A percentile compares a stretch with the other conserved stretches of the same genome.
Conservation (phyloP, 768 basidiomycete genomes). For the Amanita thiersii region DNA sequence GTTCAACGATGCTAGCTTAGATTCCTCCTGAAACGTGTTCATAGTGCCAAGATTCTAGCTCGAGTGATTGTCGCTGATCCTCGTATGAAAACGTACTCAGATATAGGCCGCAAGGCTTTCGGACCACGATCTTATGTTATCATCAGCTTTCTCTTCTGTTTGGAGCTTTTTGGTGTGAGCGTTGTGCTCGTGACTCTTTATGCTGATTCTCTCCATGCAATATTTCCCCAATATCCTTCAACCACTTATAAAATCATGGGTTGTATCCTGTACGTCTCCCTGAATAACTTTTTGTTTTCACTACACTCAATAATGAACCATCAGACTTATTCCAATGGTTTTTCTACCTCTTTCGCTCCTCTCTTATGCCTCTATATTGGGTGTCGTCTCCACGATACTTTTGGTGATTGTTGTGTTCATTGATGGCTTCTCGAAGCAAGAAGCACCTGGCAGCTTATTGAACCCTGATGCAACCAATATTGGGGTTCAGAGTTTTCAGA, state of each 20-base stretch:
- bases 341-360: slow-evolving; percentile 82
- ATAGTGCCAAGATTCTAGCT: slow-evolving; percentile 83
- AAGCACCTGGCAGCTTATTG: slow-evolving; percentile 77
- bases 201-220: slow-evolving; percentile 74
- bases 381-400: slow-evolving; percentile 70
- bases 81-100: slow-evolving; percentile 73
- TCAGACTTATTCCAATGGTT: slow-evolving; percentile 73
- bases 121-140: slow-evolving; percentile 60
- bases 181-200: slow-evolving; percentile 87
- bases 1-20: neutral
- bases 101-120: slow-evolving; percentile 86
- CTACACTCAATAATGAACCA: neutral
- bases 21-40: neutral
- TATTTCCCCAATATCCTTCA: slow-evolving; percentile 60
- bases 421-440: slow-evolving; percentile 70
- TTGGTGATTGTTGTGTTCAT: slow-evolving; percentile 72
- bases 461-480: slow-evolving; percentile 62
- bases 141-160: slow-evolving; percentile 70
- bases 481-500: slow-evolving; percentile 38
- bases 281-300: slow-evolving; percentile 1
- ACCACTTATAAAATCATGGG: slow-evolving; percentile 72
- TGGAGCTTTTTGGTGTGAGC: slow-evolving; percentile 82
- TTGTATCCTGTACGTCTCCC: slow-evolving; percentile 50
- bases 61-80: slow-evolving; percentile 64
- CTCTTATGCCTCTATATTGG: slow-evolving; percentile 83